phyloP scores from a whole-genome alignment of 305 asterid species.

The Nicotiana rustica region DNA sequence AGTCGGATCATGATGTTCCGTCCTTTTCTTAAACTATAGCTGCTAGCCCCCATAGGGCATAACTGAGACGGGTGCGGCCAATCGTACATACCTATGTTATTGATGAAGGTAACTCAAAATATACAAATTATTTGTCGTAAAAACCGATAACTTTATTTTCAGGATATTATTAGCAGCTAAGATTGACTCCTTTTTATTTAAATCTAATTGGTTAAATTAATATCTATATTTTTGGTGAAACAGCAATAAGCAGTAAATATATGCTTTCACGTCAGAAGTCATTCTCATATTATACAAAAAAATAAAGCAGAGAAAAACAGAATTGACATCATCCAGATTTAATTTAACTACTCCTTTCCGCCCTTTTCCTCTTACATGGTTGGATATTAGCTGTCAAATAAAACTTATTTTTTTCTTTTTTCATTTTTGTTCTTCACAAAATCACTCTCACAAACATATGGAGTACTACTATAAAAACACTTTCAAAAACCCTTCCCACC shows the following conservation, averaged over 20 bases:
- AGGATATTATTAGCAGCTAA: no score
- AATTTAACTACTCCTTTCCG: slow-evolving; percentile 43
- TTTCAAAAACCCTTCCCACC: slow-evolving; percentile 49
- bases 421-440: slow-evolving; percentile 8
- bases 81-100: no score
- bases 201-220: no score
- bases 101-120: no score
- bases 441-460: slow-evolving; percentile 35
- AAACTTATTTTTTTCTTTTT: slow-evolving; percentile 6
- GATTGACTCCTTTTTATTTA: no score
- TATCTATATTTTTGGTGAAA: no score
- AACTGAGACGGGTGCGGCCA: no score
- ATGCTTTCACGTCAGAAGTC: slow-evolving; percentile 33
- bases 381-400: slow-evolving; percentile 80
- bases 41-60: no score
- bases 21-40: no score
- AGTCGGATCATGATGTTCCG: no score
- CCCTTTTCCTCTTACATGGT: slow-evolving; percentile 46
- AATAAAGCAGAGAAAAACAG: neutral
- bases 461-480: neutral
- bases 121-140: no score
- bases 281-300: slow-evolving; percentile 27
- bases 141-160: no score
- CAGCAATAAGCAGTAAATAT: neutral
- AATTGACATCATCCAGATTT: slow-evolving; percentile 29